phyloP scores from a whole-genome alignment of 208 protist genomes.

The Trypanosoma scelopori region DNA sequence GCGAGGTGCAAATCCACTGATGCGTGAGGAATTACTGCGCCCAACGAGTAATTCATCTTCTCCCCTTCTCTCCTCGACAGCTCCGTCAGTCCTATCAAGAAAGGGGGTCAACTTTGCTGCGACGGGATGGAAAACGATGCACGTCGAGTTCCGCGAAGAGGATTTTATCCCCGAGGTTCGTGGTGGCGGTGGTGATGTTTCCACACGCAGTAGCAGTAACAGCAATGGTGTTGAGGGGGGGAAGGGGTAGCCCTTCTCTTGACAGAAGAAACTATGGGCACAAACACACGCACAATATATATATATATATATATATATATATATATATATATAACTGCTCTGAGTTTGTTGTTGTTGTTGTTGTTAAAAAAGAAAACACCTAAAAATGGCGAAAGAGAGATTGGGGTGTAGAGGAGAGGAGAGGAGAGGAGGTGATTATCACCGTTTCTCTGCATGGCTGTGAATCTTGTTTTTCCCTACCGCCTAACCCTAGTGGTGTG shows the following conservation, averaged over 20 bases:
- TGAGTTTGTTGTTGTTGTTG: too few species aligned
- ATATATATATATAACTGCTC: too few species aligned
- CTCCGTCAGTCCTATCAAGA: slow-evolving; percentile 6
- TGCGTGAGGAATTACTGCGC: slow-evolving; percentile 47
- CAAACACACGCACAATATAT: too few species aligned
- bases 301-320: too few species aligned
- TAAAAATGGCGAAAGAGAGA: not conserved
- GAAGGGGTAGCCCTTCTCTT: not conserved
- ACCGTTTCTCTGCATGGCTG: not conserved
- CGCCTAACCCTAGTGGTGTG: not conserved
- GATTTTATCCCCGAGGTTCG: slow-evolving; percentile 52
- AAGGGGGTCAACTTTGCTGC: slow-evolving; percentile 64
- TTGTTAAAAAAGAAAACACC: not conserved
- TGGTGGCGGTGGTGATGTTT: too few species aligned
- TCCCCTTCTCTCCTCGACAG: too few species aligned
- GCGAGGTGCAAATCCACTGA: slow-evolving; percentile 58
- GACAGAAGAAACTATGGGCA: not conserved
- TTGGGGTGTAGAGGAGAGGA: not conserved
- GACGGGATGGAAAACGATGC: slow-evolving; percentile 57
- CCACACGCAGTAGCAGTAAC: not conserved
- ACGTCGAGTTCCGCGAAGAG: slow-evolving; percentile 53
- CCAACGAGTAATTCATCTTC: slow-evolving; percentile 1
- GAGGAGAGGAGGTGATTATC: not conserved
- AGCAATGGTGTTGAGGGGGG: not conserved
- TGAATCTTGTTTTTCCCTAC: not conserved